These are phyloP conservation scores for Mycena floridula DNA, from an alignment of 768 basidiomycete species.

Conservation along the genomic window DNA sequence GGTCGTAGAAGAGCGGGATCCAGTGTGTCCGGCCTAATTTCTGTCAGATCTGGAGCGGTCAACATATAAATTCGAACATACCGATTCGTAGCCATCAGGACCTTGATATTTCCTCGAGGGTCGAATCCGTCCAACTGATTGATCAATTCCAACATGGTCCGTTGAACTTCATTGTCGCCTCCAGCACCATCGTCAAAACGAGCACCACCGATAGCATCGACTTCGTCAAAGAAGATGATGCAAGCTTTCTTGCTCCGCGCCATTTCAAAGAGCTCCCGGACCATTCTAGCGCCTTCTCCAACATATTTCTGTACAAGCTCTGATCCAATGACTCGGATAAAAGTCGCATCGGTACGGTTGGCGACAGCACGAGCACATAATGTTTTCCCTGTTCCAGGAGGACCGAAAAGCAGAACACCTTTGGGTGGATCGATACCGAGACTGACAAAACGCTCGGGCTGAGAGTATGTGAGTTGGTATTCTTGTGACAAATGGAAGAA, in stretches of 20 bases:
- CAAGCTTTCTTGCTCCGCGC: slow-evolving; percentile 98
- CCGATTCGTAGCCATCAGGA: slow-evolving; percentile 99
- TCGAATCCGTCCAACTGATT: slow-evolving; percentile 99
- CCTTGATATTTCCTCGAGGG: slow-evolving; percentile 98
- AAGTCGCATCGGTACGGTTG: slow-evolving; percentile 97
- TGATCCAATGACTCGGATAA: slow-evolving; percentile 98
- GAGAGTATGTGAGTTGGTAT: neutral
- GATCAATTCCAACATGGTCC: slow-evolving; percentile 98
- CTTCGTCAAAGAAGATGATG: slow-evolving; percentile 99
- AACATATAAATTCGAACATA: slow-evolving; percentile 24
- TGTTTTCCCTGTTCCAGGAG: slow-evolving; percentile 98
- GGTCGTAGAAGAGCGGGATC: slow-evolving; percentile 96
- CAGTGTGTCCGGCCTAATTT: slow-evolving; percentile 84
- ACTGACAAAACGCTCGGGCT: slow-evolving; percentile 99
- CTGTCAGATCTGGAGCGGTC: neutral
- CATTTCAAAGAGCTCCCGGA: slow-evolving; percentile 98
- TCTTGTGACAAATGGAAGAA: slow-evolving; percentile 3
- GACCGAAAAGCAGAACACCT: slow-evolving; percentile 92
- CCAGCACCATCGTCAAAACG: slow-evolving; percentile 98
- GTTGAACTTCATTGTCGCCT: slow-evolving; percentile 97
- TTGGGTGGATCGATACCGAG: slow-evolving; percentile 99
- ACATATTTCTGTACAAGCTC: slow-evolving; percentile 99
- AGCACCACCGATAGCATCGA: slow-evolving; percentile 97
- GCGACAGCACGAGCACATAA: slow-evolving; percentile 97
- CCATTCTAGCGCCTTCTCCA: slow-evolving; percentile 98